A percentile compares a stretch with the other conserved stretches of the same genome.
These are phyloP conservation scores for Boechera divaricarpa DNA, from an alignment of 345 rosid genomes.

Conservation along the genomic window DNA sequence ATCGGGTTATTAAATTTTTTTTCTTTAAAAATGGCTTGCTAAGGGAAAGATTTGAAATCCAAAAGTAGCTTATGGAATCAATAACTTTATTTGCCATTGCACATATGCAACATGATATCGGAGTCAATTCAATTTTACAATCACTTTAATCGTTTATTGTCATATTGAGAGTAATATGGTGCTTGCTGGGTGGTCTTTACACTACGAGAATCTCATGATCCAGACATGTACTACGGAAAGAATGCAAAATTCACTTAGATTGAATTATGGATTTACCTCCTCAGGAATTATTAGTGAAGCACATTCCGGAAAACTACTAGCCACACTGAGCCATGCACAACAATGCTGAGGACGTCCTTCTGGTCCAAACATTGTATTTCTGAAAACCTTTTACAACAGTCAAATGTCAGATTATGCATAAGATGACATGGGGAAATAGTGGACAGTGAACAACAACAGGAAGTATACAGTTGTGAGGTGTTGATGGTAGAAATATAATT, in stretches of 20 bases:
- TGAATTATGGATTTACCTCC: constrained; percentile 64
- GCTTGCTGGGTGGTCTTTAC: constrained; percentile 21
- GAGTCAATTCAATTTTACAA: constrained; percentile 10
- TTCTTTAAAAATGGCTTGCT: background rate
- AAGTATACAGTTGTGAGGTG: constrained; percentile 83
- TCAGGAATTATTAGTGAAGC: constrained; percentile 94
- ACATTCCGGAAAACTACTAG: constrained; percentile 97
- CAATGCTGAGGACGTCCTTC: constrained; percentile 99
- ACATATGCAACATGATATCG: constrained; percentile 10
- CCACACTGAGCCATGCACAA: constrained; percentile 99
- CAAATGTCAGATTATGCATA: constrained; percentile 38
- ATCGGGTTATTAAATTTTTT: background rate
- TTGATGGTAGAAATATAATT: constrained; percentile 90
- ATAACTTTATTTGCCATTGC: constrained; percentile 12
- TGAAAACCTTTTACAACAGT: constrained; percentile 70
- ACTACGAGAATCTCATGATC: constrained; percentile 31
- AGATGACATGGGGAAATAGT: constrained; percentile 24
- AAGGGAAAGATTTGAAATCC: background rate
- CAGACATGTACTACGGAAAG: constrained; percentile 13
- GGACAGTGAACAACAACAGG: constrained; percentile 20
- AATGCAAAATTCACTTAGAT: constrained; percentile 1
- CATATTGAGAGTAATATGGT: constrained; percentile 20
- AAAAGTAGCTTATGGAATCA: constrained; percentile 16
- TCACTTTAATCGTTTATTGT: background rate
- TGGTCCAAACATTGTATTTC: constrained; percentile 99